These are phyloP conservation scores for Pontederia crassipes DNA, from an alignment of 176 grass and related monocot species.

Conservation along the genomic window DNA sequence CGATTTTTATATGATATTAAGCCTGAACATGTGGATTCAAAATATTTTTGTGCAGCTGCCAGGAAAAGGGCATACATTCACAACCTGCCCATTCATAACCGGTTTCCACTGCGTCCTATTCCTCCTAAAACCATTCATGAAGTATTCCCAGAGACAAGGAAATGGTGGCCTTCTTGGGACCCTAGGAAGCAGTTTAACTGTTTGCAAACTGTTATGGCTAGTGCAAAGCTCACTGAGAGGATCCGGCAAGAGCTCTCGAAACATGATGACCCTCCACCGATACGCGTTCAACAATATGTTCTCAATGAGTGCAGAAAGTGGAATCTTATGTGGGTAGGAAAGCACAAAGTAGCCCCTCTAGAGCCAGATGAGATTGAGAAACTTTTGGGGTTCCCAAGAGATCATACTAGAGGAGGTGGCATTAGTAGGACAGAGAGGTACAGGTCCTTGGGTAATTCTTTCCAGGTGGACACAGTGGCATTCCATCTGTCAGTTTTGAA, in stretches of 20 bases:
- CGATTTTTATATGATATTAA: conserved; percentile 55
- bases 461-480: conserved; percentile 80
- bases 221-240: conserved; percentile 42
- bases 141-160: conserved; percentile 44
- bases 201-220: conserved; percentile 53
- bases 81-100: conserved; percentile 53
- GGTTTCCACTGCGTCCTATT: conserved; percentile 35
- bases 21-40: conserved; percentile 78
- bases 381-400: conserved; percentile 59
- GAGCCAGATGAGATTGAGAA: conserved; percentile 82
- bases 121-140: conserved; percentile 54
- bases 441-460: conserved; percentile 63
- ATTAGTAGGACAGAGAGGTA: conserved; percentile 61
- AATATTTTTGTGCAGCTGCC: conserved; percentile 52
- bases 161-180: conserved; percentile 82
- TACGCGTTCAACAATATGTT: conserved; percentile 36
- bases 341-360: conserved; percentile 57
- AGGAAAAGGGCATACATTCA: conserved; percentile 79
- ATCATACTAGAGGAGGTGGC: conserved; percentile 62
- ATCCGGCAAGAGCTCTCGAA: conserved; percentile 28
- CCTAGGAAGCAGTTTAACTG: conserved; percentile 73
- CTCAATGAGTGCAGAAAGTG: conserved; percentile 62
- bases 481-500: conserved; percentile 60
- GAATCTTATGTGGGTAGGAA: conserved; percentile 80
- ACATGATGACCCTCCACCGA: conserved; percentile 26